Evolutionary conservation across 2,329 filamentous ascomycete genomes (phyloP), one percentile per base, ranked within the genome.

Genomic region (Myriosclerotinia curreyana): DNA sequence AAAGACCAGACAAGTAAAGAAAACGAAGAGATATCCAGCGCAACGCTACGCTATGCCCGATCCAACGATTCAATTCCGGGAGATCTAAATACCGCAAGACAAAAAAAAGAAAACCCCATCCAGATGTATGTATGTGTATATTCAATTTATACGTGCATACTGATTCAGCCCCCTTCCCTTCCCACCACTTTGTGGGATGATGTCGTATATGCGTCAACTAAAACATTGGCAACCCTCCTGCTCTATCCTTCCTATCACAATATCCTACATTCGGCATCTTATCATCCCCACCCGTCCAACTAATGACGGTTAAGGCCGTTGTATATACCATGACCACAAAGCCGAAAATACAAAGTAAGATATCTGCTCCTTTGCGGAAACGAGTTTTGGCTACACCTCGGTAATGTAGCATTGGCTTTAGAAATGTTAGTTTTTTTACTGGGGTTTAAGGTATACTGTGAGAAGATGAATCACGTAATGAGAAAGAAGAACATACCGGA

Each of bases 281-380:
- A n/a, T 75, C 72, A 22, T 76, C 76, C 5, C 86, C 85, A 59
- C 80, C 82, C 8, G 90, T 85, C 96, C 95, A 99, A 76, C 90
- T 96, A 74, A 88, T 83, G 55, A 97, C 80, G 0, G 95, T 99
- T 71, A 98, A 80, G 44, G 83, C 82, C 0, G 95, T 98, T 0
- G 95, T 96, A 76, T 99, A 99, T 7, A 85, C 84, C 90, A 98
- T 99, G 71, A 91, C 91, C 22, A 92, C 76, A 61, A 93, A 78
- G 9, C 95, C 95, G 72, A 98, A 92, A 64, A 92, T 79, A 71
- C 91, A 89, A 44, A 99, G 85, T 0, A 80, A 69, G 49, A 97
- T 80, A 71, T 99, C 94, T 7, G 88, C 81, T 17, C 83, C 77
- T 68, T 86, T 89, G 76, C 92, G 89, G 68, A 86, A 80, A 51